A percentile compares a stretch with the other conserved stretches of the same genome.
phyloP scores from a whole-genome alignment of 768 basidiomycete genomes.

The Leccinum uliginosum region DNA sequence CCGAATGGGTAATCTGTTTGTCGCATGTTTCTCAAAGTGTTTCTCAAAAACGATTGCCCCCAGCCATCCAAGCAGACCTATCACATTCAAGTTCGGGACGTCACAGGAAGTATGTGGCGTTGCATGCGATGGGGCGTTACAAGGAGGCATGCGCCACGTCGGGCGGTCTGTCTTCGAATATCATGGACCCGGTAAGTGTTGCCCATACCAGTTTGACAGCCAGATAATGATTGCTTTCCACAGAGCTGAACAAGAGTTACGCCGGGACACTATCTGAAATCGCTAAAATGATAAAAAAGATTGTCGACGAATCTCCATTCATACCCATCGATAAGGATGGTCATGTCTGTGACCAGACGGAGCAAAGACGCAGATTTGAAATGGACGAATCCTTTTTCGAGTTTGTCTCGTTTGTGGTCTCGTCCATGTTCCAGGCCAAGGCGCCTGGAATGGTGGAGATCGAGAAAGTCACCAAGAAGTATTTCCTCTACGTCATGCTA shows the following conservation, averaged over 20 bases:
- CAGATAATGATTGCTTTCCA: neutral
- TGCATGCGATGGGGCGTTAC: neutral
- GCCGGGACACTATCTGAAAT: neutral
- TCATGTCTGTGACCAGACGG: neutral
- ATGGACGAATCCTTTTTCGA: neutral
- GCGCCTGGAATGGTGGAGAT: neutral
- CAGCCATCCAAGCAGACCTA: conserved; percentile 4
- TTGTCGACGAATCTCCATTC: conserved; percentile 2
- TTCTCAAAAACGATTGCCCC: neutral
- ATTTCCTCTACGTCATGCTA: neutral
- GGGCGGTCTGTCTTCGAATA: neutral
- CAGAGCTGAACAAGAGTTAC: conserved; percentile 3
- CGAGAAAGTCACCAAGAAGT: neutral
- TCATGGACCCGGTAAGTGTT: neutral
- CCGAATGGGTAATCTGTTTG: neutral
- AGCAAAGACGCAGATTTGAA: neutral
- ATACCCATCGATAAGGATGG: conserved; percentile 10
- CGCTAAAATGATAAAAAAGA: neutral
- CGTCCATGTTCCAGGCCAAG: neutral
- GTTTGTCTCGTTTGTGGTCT: neutral
- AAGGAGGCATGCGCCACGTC: neutral
- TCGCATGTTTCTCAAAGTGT: neutral
- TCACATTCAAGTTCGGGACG: conserved; percentile 1
- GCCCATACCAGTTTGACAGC: neutral
- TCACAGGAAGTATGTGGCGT: neutral